Percentiles rank a stretch among this genome's conserved stretches.
Conservation (phyloP, 2,329 filamentous ascomycete species). For the Mycosphaerella arachidis region DNA sequence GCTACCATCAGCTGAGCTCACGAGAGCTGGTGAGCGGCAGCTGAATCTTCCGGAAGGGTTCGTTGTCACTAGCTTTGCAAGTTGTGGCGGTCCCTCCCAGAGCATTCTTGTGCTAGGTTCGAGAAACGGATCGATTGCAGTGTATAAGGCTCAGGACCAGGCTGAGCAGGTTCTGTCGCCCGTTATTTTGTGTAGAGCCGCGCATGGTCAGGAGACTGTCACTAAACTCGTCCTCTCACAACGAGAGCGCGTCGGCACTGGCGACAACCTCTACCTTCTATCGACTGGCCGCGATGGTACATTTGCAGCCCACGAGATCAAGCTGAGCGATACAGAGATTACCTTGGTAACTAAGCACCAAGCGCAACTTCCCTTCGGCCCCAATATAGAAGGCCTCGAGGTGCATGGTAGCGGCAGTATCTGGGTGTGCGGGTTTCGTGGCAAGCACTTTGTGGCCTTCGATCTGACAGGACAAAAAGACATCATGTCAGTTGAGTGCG, state of each 20-base stretch:
- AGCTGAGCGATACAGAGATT: slow-evolving; percentile 23
- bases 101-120: slow-evolving; percentile 47
- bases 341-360: slow-evolving; percentile 60
- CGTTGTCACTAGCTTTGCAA: slow-evolving; percentile 48
- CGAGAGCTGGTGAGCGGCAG: neutral
- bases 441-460: slow-evolving; percentile 75
- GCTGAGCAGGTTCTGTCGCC: neutral
- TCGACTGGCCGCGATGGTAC: slow-evolving; percentile 73
- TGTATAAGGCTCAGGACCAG: slow-evolving; percentile 23
- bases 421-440: slow-evolving; percentile 74
- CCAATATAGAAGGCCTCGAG: slow-evolving; percentile 69
- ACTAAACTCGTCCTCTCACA: slow-evolving; percentile 54
- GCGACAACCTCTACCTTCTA: slow-evolving; percentile 50
- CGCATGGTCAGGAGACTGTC: slow-evolving; percentile 59
- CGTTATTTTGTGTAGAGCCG: slow-evolving; percentile 18
- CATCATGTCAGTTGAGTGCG: slow-evolving; percentile 70
- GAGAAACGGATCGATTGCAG: slow-evolving; percentile 50
- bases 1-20: neutral
- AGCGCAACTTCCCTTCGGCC: slow-evolving; percentile 65
- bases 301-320: slow-evolving; percentile 58
- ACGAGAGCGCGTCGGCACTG: neutral
- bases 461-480: slow-evolving; percentile 69
- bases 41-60: slow-evolving; percentile 40
- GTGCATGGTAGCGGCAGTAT: slow-evolving; percentile 55
- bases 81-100: neutral